These are phyloP conservation scores for Trichophyton verrucosum DNA, from an alignment of 2,329 filamentous ascomycete species.

Conservation along the genomic window DNA sequence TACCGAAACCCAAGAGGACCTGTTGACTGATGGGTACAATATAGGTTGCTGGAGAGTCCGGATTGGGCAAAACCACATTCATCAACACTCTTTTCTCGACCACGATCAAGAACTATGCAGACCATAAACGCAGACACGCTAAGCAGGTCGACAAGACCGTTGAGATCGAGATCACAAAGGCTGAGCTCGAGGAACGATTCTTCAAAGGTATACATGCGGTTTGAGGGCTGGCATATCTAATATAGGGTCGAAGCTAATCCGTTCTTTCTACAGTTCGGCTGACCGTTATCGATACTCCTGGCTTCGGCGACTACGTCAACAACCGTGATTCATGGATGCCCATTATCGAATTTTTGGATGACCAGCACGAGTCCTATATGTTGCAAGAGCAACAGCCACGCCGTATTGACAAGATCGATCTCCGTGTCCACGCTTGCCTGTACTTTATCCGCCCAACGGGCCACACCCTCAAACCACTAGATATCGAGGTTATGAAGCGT, in stretches of 20 bases:
- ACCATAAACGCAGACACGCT: conserved; percentile 97
- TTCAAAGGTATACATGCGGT: conserved; percentile 77
- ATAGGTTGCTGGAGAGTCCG: conserved; percentile 95
- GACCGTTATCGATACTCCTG: conserved; percentile 97
- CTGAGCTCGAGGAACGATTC: conserved; percentile 99
- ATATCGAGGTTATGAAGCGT: conserved; percentile 99
- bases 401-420: conserved; percentile 96
- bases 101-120: conserved; percentile 99
- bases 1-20: not conserved
- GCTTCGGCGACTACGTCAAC: conserved; percentile 99
- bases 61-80: conserved; percentile 97
- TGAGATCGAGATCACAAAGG: conserved; percentile 99
- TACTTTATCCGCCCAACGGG: conserved; percentile 99
- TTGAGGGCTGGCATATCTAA: not conserved
- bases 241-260: conserved; percentile 12
- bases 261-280: conserved; percentile 58
- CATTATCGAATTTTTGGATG: conserved; percentile 98
- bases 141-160: conserved; percentile 99
- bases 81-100: conserved; percentile 99
- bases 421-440: conserved; percentile 93
- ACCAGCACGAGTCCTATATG: conserved; percentile 99
- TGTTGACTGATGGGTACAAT: conserved; percentile 14
- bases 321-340: conserved; percentile 99
- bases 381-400: conserved; percentile 98
- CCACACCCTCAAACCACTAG: conserved; percentile 94